Conservation (phyloP, 768 basidiomycete genomes). For the Boletus edulis region DNA sequence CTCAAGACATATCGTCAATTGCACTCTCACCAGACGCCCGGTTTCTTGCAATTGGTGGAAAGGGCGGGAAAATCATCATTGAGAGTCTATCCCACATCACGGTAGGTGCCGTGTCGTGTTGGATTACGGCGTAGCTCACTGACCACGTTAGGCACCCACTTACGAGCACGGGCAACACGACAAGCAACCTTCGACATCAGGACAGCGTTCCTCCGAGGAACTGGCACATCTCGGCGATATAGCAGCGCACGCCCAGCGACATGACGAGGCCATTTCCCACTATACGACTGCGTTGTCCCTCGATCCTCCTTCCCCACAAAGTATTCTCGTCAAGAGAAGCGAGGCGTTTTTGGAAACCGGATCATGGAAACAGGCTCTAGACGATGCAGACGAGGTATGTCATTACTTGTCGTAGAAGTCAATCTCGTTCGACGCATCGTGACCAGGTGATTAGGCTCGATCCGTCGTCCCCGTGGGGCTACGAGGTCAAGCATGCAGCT, state of each 20-base stretch:
- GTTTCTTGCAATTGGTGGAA: no score
- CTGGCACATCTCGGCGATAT: background rate
- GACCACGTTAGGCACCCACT: no score
- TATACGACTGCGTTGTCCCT: background rate
- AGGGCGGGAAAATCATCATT: no score
- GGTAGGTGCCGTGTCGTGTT: no score
- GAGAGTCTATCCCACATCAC: no score
- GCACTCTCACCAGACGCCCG: no score
- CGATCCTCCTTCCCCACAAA: background rate
- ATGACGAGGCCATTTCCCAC: background rate
- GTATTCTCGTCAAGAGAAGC: background rate
- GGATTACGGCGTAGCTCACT: no score
- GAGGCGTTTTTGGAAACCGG: background rate
- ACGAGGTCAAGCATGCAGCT: background rate
- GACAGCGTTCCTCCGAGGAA: no score
- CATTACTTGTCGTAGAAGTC: background rate
- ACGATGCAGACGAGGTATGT: background rate
- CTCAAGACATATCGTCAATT: no score
- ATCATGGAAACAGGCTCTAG: background rate
- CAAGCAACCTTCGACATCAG: no score
- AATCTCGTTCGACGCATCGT: no score
- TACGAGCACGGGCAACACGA: no score
- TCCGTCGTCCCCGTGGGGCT: background rate
- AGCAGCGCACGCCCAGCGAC: background rate
- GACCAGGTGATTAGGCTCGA: background rate